Conservation (phyloP, 805 yeast species). For the Brettanomyces sp. region DNA sequence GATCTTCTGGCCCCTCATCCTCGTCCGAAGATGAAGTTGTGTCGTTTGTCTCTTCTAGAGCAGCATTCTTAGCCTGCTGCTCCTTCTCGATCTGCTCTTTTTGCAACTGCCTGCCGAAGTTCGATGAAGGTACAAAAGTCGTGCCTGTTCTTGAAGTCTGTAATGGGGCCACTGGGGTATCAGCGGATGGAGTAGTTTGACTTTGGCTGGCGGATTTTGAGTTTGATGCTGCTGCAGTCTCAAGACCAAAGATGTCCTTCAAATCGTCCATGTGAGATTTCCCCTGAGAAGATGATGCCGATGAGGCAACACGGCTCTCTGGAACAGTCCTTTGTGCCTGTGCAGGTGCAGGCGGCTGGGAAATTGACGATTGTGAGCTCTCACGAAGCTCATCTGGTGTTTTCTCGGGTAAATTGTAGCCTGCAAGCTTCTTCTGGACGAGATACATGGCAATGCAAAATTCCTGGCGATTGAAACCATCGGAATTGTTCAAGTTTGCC, state of each 20-base stretch:
- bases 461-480: slow-evolving; percentile 70
- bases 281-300: slow-evolving; percentile 10
- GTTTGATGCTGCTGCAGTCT: neutral
- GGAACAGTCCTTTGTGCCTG: neutral
- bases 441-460: slow-evolving; percentile 91
- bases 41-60: slow-evolving; percentile 4
- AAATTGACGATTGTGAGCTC: slow-evolving; percentile 7
- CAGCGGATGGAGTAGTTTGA: neutral
- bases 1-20: slow-evolving; percentile 28
- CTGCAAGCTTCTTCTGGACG: slow-evolving; percentile 76
- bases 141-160: slow-evolving; percentile 14
- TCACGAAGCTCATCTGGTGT: slow-evolving; percentile 54
- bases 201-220: too few species aligned
- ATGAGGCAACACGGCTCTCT: slow-evolving; percentile 5
- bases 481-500: slow-evolving; percentile 81
- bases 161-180: neutral
- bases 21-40: slow-evolving; percentile 25
- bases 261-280: slow-evolving; percentile 54
- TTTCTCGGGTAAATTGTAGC: slow-evolving; percentile 64
- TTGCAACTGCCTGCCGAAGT: slow-evolving; percentile 71
- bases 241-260: slow-evolving; percentile 43
- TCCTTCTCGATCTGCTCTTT: slow-evolving; percentile 20
- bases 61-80: neutral
- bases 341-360: slow-evolving; percentile 2
- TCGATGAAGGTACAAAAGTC: slow-evolving; percentile 70